phyloP scores from a whole-genome alignment of 2,329 filamentous ascomycete genomes.

The Botrytis aclada region DNA sequence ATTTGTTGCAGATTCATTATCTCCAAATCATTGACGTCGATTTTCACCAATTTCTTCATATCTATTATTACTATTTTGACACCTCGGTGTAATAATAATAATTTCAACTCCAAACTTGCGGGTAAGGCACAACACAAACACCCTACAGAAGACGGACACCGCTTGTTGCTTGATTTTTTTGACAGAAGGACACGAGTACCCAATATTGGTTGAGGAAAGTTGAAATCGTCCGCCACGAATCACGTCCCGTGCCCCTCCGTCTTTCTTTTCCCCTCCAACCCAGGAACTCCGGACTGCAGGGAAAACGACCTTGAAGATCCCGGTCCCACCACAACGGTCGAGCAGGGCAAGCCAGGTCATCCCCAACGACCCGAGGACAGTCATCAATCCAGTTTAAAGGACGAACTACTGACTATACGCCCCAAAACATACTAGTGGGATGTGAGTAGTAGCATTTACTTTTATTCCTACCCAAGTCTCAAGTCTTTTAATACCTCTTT shows the following conservation, averaged over 20 bases:
- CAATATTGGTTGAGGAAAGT: background rate
- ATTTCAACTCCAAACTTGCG: too few species aligned
- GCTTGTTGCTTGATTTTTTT: background rate
- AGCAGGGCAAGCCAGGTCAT: background rate
- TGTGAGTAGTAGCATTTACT: background rate
- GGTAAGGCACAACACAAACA: background rate
- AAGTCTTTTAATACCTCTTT: background rate
- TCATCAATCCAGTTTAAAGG: background rate
- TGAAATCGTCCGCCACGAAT: background rate
- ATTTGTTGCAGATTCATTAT: background rate
- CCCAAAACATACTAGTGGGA: too few species aligned
- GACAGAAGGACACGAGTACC: background rate
- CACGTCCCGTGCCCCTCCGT: background rate
- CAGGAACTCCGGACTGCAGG: background rate
- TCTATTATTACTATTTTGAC: background rate
- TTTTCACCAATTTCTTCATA: background rate
- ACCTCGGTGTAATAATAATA: background rate
- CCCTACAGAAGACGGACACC: background rate
- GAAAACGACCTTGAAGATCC: background rate
- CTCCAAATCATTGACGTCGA: background rate
- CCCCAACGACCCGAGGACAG: background rate
- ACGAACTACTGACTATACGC: background rate
- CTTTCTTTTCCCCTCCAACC: background rate
- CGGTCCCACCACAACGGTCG: background rate
- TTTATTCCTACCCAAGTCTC: background rate